Percentiles rank a stretch among this genome's conserved stretches.
Conservation (phyloP, 192 early-diverging fungal species). For the Dimargaris verticillata region DNA sequence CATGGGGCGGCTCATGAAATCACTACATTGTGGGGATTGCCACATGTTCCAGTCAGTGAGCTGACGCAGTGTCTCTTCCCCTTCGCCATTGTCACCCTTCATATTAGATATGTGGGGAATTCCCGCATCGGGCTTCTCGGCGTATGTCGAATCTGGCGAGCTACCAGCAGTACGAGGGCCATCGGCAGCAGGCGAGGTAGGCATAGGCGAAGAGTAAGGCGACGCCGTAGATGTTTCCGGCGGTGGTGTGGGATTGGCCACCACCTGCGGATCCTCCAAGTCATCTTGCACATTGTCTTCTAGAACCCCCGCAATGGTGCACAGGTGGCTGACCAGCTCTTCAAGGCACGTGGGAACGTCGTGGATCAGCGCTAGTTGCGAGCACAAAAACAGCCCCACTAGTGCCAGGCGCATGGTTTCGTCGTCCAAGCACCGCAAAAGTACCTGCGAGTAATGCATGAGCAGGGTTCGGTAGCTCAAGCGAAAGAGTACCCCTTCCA, state of each 20-base stretch:
- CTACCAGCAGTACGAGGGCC: no score
- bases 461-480: constrained; percentile 4
- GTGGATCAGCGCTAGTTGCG: constrained; percentile 33
- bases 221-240: no score
- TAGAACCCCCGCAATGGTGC: constrained; percentile 18
- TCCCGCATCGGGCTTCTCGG: no score
- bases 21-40: constrained; percentile 29
- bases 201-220: no score
- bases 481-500: constrained; percentile 14
- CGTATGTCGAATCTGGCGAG: no score
- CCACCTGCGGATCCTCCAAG: constrained; percentile 19
- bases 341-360: neutral
- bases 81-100: constrained; percentile 5
- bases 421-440: constrained; percentile 53
- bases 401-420: constrained; percentile 63
- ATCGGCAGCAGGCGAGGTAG: no score
- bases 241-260: constrained; percentile 13
- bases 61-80: constrained; percentile 12
- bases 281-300: constrained; percentile 17
- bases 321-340: constrained; percentile 5
- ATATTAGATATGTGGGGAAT: no score
- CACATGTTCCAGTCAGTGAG: constrained; percentile 20
- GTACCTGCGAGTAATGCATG: constrained; percentile 9
- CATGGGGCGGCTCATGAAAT: constrained; percentile 16
- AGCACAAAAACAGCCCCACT: constrained; percentile 58